Base-by-base conservation (phyloP, 2,329 filamentous ascomycete species). In the Phaeophleospora eucalypticola region DNA sequence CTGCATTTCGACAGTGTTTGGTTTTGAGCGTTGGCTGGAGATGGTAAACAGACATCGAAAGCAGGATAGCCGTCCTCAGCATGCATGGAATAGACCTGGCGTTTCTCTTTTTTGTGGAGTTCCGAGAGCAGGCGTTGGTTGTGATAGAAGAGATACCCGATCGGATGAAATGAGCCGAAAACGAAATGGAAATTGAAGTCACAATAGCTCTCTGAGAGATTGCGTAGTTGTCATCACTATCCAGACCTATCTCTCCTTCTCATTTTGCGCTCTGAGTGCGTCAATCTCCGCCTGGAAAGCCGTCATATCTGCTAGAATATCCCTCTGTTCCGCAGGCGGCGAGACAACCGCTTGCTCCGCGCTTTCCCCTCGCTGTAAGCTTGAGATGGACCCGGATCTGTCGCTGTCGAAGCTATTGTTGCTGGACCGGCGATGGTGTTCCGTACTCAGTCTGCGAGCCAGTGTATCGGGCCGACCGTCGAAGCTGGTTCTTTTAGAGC, bases 271-370 rank as follows among this genome's bases (percentile, higher is more conserved):
- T 33, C 58, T 54, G 29, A 65, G 41, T 7, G 59, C 61, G 29
- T 65, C 62, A 24, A 65, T 59, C 47, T 65, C 62, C 2, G 54
- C 59, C 46, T 64, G 59, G 41, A 65, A 59, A 12, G 61, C 59
- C 9, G 52, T 41, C 54, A 65, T 57, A 41, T 65, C 62, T 10
- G 59, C 62, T 32, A 65, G 45, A 4, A 65, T 56, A 44, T 64
- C 56, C 19, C 50, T 43, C 35, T 48, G 18, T 32, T 51, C 45
- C 4, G 48, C 9, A 9, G 44, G 34, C 18, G 48, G 24, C 20
- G 45, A 45, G 6, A 34, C 10, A 21, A 49, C 40, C 4, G 46
- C 36, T 14, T 54, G 47, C 34, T 52, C 49, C 3, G 17, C 33
- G 21, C 37, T 34, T 24, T 52, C 45, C 15, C 46, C 43, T 21